phyloP scores from a whole-genome alignment of 371 early-diverging fungal genomes.

The Choanephora cucurbitarum region DNA sequence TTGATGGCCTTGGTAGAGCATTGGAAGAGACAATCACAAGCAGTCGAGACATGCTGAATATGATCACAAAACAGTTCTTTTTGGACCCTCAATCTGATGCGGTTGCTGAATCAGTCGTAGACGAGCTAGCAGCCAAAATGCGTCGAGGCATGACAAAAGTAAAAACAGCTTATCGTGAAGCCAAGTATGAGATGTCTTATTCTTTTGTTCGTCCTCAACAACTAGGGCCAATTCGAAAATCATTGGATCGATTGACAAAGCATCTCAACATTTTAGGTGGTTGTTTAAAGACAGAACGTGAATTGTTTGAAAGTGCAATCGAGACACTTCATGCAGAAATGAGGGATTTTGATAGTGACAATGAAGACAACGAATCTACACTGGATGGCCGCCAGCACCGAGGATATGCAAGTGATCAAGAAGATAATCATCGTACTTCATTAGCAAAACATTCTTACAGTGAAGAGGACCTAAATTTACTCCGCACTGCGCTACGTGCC shows the following conservation, averaged over 20 bases:
- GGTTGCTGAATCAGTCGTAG: slow-evolving; percentile 32
- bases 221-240: slow-evolving; percentile 37
- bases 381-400: neutral
- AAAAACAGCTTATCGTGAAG: slow-evolving; percentile 47
- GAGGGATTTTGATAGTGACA: slow-evolving; percentile 19
- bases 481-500: slow-evolving; percentile 32
- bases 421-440: slow-evolving; percentile 8
- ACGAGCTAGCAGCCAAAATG: slow-evolving; percentile 37
- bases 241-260: slow-evolving; percentile 39
- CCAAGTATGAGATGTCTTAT: slow-evolving; percentile 52
- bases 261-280: slow-evolving; percentile 48
- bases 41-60: slow-evolving; percentile 47
- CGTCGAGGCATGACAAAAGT: slow-evolving; percentile 48
- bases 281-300: slow-evolving; percentile 46
- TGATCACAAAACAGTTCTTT: slow-evolving; percentile 50
- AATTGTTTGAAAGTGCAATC: slow-evolving; percentile 46
- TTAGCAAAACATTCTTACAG: slow-evolving; percentile 20
- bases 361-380: slow-evolving; percentile 9
- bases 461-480: slow-evolving; percentile 33
- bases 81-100: slow-evolving; percentile 40
- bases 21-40: slow-evolving; percentile 41
- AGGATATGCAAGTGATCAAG: slow-evolving; percentile 8
- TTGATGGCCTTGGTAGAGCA: slow-evolving; percentile 52
- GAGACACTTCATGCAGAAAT: slow-evolving; percentile 27
- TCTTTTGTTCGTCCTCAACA: slow-evolving; percentile 45